Conservation (phyloP, 352 stramenopile genomes). For the Phytophthora aleatoria region DNA sequence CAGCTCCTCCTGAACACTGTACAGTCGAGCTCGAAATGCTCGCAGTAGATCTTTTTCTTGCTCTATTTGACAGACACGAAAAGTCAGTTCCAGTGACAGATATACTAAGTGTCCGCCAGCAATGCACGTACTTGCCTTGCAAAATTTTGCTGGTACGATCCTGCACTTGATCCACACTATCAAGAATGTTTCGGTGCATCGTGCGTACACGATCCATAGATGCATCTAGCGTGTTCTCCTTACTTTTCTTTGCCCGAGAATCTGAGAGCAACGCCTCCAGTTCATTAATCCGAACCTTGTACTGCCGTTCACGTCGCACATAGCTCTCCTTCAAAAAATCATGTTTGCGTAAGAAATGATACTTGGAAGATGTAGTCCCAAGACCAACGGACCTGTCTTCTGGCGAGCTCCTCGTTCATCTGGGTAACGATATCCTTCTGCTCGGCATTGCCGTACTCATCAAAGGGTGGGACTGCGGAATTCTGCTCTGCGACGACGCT, state of each 20-base stretch:
- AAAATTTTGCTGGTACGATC: constrained; percentile 90
- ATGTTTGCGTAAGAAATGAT: not conserved
- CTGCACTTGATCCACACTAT: constrained; percentile 92
- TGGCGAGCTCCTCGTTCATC: constrained; percentile 63
- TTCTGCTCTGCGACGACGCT: constrained; percentile 54
- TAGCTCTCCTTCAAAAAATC: constrained; percentile 74
- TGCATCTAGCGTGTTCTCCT: constrained; percentile 69
- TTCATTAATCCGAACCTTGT: constrained; percentile 86
- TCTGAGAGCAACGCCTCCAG: constrained; percentile 73
- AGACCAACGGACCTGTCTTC: constrained; percentile 43
- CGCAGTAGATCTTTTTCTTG: constrained; percentile 91
- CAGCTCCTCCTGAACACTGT: constrained; percentile 93
- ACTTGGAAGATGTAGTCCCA: too few species aligned
- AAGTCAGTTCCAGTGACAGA: constrained; percentile 1
- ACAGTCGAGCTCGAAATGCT: constrained; percentile 90
- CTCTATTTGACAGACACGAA: constrained; percentile 38
- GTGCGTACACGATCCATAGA: constrained; percentile 80
- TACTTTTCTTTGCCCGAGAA: constrained; percentile 72
- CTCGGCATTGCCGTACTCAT: constrained; percentile 38
- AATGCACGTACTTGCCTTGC: constrained; percentile 50
- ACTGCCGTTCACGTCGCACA: constrained; percentile 85
- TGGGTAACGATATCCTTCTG: constrained; percentile 60
- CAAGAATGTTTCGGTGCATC: constrained; percentile 88
- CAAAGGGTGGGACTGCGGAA: constrained; percentile 24
- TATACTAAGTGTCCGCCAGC: not conserved